Evolutionary conservation across 1,284 basidiomycete genomes (phyloP).

Genomic region (Boletus holoroseus): DNA sequence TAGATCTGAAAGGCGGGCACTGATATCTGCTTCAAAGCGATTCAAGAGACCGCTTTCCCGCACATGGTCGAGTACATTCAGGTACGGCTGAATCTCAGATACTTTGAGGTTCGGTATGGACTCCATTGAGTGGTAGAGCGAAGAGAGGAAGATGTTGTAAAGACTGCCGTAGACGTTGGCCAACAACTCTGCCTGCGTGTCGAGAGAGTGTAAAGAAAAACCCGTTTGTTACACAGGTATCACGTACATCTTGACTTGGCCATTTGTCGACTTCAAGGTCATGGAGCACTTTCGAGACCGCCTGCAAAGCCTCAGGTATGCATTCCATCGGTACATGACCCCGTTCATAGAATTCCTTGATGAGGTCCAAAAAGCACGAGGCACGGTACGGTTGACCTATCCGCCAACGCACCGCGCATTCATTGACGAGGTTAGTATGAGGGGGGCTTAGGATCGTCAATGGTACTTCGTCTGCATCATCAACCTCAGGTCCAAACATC

Average conservation of each 20-base stretch:
- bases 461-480: conserved; percentile 95
- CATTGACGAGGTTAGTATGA: conserved; percentile 81
- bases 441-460: conserved; percentile 82
- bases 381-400: conserved; percentile 76
- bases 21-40: conserved; percentile 62
- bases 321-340: conserved; percentile 93
- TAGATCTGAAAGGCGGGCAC: conserved; percentile 62
- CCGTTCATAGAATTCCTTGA: conserved; percentile 83
- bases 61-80: conserved; percentile 68
- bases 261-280: conserved; percentile 73
- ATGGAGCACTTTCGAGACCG: conserved; percentile 63
- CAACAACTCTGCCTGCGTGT: conserved; percentile 57
- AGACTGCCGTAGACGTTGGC: conserved; percentile 61
- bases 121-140: conserved; percentile 82
- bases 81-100: conserved; percentile 58
- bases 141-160: conserved; percentile 85
- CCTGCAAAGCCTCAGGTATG: conserved; percentile 81
- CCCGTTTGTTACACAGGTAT: neutral
- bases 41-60: conserved; percentile 63
- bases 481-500: conserved; percentile 80
- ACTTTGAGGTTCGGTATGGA: conserved; percentile 65
- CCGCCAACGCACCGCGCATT: conserved; percentile 88
- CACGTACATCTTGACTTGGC: conserved; percentile 75
- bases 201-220: conserved; percentile 12
- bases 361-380: conserved; percentile 81